phyloP scores from a whole-genome alignment of 805 yeast genomes.

The Candida silvicultrix region DNA sequence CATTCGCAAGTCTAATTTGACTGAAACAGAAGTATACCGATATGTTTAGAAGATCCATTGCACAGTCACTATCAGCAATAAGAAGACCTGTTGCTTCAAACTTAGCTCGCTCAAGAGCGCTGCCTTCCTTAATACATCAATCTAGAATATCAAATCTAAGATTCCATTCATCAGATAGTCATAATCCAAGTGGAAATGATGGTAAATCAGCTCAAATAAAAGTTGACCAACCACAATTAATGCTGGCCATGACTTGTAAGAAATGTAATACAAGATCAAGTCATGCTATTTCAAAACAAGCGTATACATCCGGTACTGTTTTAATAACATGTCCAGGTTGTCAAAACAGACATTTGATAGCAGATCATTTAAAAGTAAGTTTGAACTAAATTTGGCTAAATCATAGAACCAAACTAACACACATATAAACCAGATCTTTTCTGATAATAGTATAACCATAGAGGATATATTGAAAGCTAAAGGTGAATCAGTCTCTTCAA shows the following conservation, averaged over 20 bases:
- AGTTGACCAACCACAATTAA: slow-evolving; percentile 69
- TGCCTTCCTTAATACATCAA: not conserved
- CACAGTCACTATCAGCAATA: not conserved
- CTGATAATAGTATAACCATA: slow-evolving; percentile 70
- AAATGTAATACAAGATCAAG: slow-evolving; percentile 78
- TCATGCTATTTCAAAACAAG: slow-evolving; percentile 89
- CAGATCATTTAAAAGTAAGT: slow-evolving; percentile 67
- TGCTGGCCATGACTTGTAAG: slow-evolving; percentile 91
- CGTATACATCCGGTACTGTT: slow-evolving; percentile 82
- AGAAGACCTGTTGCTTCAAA: not conserved
- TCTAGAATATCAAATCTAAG: not conserved
- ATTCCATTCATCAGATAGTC: slow-evolving; percentile 3
- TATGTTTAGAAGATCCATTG: not conserved
- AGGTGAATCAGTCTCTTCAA: slow-evolving; percentile 67
- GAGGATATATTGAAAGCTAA: slow-evolving; percentile 71
- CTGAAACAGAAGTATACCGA: too few species aligned
- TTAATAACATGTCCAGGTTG: slow-evolving; percentile 91
- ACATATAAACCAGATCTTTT: slow-evolving; percentile 52
- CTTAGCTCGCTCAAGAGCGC: not conserved
- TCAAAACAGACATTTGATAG: slow-evolving; percentile 79
- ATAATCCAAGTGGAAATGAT: slow-evolving; percentile 2
- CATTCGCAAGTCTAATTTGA: too few species aligned
- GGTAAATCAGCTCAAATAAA: slow-evolving; percentile 30
- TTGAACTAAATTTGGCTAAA: too few species aligned
- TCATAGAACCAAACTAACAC: slow-evolving; percentile 8